Conservation (phyloP, 345 rosid species). For the Dipteronia dyeriana region DNA sequence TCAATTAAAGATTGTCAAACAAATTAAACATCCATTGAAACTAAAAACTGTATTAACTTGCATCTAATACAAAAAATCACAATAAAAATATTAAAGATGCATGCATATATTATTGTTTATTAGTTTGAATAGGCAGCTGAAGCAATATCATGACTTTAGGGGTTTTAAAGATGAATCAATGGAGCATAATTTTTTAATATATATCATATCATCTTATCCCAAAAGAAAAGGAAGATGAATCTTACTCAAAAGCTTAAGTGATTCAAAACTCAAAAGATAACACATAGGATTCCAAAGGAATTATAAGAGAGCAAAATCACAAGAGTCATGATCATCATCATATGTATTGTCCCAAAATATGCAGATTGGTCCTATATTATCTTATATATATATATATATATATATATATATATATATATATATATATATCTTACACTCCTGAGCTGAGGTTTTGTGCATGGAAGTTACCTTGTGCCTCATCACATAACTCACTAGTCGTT, state of each 20-base stretch:
- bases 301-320: conserved; percentile 1
- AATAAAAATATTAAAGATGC: too few relatives aligned
- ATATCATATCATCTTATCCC: conserved; percentile 40
- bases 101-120: too few relatives aligned
- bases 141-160: too few relatives aligned
- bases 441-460: conserved; percentile 14
- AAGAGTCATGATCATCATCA: too few relatives aligned
- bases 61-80: not conserved
- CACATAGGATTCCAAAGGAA: conserved; percentile 50
- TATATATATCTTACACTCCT: not conserved
- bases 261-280: conserved; percentile 24
- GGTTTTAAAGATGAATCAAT: conserved; percentile 23
- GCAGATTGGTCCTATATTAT: conserved; percentile 28
- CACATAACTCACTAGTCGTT: conserved; percentile 8
- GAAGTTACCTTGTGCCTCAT: conserved; percentile 16
- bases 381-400: not conserved
- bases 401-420: not conserved
- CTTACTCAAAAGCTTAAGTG: conserved; percentile 43
- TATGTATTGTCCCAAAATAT: conserved; percentile 3
- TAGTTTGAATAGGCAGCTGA: too few relatives aligned
- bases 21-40: not conserved
- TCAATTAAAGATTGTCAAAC: conserved; percentile 7
- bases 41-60: not conserved
- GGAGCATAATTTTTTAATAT: conserved; percentile 35
- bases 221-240: conserved; percentile 49